Base-by-base conservation (phyloP, 768 basidiomycete species). In the Lactarius sanguifluus region DNA sequence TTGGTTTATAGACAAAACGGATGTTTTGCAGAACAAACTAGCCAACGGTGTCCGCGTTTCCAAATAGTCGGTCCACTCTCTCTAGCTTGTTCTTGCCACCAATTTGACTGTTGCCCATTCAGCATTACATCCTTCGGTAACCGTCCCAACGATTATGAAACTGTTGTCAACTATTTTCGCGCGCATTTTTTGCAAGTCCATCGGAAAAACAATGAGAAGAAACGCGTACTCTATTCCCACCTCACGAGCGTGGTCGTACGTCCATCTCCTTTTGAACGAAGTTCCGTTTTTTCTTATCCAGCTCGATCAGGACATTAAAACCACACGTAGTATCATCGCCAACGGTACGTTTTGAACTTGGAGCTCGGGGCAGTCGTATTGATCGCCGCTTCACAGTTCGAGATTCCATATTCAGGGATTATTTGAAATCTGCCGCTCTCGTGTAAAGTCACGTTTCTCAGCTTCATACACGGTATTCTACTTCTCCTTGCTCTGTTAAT, bases 171-270 rank as follows among this genome's bases (percentile, higher is more conserved):
- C 72, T 94, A 94, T 77, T 94, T 94, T 84, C 88, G 90, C 12
- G 88, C 90, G 41, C 92, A 94, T 71, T 94, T 94, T 78, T 78
- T 91, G 66, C 91, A 94, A 75, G 87, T 90, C 20, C 91, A 92
- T 74, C 79, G 86, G 71, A 83, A 84, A 69, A 93, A 91, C 66
- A 91, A 92, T 70, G 87, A 91, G 71, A 88, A 89, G 71, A 83
- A 86, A 50, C 85, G 91, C 59, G 89, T 90, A n/a, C 77, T 94
- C 2, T 94, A 91, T 73, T 88, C 86, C 3, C 92, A 92, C 74
- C 81, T 92, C 72, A 93, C 91, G 9, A 92, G 85, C 70, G 91
- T 90, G 28, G 89, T 91, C 63, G 91, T 91, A 75, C 36, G 61
- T 61, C 55, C 59, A 34, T 12, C 5, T 6, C 30, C 1, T 2